Percentiles rank a stretch among this genome's conserved stretches.
phyloP scores from a whole-genome alignment of 1,284 basidiomycete genomes.

The Boletus calvinii region DNA sequence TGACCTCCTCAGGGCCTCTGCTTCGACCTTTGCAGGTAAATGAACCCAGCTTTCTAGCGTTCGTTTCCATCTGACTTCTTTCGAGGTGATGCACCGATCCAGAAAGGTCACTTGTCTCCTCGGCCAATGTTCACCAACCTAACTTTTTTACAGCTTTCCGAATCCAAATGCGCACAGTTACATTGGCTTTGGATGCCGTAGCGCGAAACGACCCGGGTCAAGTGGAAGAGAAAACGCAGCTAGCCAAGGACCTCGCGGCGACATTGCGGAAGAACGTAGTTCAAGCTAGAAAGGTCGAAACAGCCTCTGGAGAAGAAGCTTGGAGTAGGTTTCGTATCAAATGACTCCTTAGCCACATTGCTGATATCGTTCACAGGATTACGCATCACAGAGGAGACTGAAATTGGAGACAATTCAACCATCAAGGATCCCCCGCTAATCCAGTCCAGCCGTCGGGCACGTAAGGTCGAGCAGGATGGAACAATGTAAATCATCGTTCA shows the following conservation, averaged over 20 bases:
- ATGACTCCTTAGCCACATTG: neutral
- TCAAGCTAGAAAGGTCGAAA: constrained; percentile 53
- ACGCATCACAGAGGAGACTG: constrained; percentile 64
- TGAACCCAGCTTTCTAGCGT: neutral
- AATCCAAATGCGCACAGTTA: constrained; percentile 55
- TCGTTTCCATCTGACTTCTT: constrained; percentile 1
- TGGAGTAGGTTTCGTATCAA: constrained; percentile 50
- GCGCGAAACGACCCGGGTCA: constrained; percentile 43
- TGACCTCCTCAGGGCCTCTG: constrained; percentile 61
- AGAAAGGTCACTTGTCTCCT: constrained; percentile 42
- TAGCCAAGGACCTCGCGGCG: constrained; percentile 64
- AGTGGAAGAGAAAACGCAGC: constrained; percentile 53
- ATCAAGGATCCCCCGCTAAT: constrained; percentile 55
- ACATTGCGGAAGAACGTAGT: constrained; percentile 71
- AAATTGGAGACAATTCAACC: constrained; percentile 70
- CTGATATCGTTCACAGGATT: constrained; percentile 44
- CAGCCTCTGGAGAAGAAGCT: constrained; percentile 39
- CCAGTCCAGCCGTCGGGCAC: constrained; percentile 45
- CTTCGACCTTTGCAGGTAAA: constrained; percentile 63
- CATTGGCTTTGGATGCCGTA: constrained; percentile 43
- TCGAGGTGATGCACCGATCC: constrained; percentile 54
- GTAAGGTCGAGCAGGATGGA: constrained; percentile 39
- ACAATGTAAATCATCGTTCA: constrained; percentile 35
- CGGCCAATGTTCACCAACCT: constrained; percentile 9
- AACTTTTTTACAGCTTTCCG: constrained; percentile 55